These are phyloP conservation scores for Polyporus tsugae DNA, from an alignment of 1,284 basidiomycete species.

Conservation along the genomic window DNA sequence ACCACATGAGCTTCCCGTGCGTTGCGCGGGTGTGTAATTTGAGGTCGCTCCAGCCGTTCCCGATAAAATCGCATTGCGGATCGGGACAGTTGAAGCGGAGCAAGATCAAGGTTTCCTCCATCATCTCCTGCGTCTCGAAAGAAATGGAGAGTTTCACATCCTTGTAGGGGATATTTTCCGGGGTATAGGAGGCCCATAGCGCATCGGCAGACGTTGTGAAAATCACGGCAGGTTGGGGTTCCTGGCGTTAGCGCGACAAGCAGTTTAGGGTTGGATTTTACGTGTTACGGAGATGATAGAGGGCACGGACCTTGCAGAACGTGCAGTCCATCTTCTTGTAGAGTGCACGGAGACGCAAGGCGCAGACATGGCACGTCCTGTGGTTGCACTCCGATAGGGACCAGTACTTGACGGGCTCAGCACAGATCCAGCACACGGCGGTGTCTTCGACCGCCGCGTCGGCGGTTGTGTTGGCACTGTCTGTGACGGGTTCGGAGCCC, in stretches of 20 bases:
- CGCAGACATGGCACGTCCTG: slow-evolving; percentile 92
- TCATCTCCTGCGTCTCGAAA: slow-evolving; percentile 94
- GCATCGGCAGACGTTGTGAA: slow-evolving; percentile 81
- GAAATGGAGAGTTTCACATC: slow-evolving; percentile 83
- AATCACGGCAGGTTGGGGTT: slow-evolving; percentile 81
- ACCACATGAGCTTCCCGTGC: slow-evolving; percentile 89
- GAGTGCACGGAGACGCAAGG: slow-evolving; percentile 88
- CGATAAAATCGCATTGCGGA: slow-evolving; percentile 83
- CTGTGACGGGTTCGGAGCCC: slow-evolving; percentile 16
- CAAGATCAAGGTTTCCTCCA: slow-evolving; percentile 93
- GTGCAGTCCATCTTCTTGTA: slow-evolving; percentile 96
- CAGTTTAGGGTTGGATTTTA: slow-evolving; percentile 13
- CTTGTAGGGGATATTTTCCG: slow-evolving; percentile 67
- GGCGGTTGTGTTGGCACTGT: slow-evolving; percentile 15
- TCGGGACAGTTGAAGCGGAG: slow-evolving; percentile 92
- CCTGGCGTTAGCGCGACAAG: slow-evolving; percentile 51
- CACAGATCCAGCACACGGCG: slow-evolving; percentile 92
- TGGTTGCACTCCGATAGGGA: slow-evolving; percentile 93
- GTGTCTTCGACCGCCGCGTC: slow-evolving; percentile 46
- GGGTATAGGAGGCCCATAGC: slow-evolving; percentile 68
- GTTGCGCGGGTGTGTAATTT: slow-evolving; percentile 80
- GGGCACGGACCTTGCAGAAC: slow-evolving; percentile 86
- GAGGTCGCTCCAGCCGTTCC: slow-evolving; percentile 89
- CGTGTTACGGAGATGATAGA: neutral
- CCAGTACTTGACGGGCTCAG: slow-evolving; percentile 93